A percentile compares a stretch with the other conserved stretches of the same genome.
These are phyloP conservation scores for Chlorella variabilis DNA, from an alignment of 163 green algal species.

Conservation along the genomic window DNA sequence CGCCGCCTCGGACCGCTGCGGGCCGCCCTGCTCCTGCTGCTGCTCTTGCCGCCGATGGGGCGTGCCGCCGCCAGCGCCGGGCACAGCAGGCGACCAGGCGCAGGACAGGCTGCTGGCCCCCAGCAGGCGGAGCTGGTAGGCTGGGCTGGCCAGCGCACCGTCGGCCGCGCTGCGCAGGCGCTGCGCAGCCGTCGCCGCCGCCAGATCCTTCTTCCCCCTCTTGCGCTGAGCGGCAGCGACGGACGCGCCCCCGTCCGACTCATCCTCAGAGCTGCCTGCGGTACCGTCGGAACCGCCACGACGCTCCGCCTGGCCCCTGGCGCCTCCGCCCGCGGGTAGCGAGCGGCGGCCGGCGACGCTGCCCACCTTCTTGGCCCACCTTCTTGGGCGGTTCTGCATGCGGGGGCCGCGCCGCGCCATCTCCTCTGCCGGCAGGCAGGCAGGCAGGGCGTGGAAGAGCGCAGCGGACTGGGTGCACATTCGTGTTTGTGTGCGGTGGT, in stretches of 20 bases:
- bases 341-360: neutral
- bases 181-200: neutral
- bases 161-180: neutral
- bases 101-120: neutral
- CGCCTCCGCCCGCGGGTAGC: neutral
- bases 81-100: conserved; percentile 12
- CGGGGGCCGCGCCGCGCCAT: neutral
- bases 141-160: neutral
- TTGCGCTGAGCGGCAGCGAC: neutral
- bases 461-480: too few species aligned
- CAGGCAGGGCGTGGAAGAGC: neutral
- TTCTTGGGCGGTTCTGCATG: conserved; percentile 3
- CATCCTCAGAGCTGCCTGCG: neutral
- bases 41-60: neutral
- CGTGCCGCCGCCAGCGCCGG: too few species aligned
- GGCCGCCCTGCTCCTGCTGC: neutral
- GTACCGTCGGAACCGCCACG: neutral
- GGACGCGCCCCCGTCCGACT: neutral
- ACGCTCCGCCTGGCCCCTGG: neutral
- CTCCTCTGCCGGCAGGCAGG: neutral
- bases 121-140: conserved; percentile 10
- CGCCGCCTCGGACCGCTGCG: neutral
- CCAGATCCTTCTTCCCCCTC: neutral
- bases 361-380: neutral
- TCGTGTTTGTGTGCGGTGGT: too few species aligned